Evolutionary conservation across 2,329 filamentous ascomycete genomes (phyloP).

Genomic region (Arthroderma sp.): DNA sequence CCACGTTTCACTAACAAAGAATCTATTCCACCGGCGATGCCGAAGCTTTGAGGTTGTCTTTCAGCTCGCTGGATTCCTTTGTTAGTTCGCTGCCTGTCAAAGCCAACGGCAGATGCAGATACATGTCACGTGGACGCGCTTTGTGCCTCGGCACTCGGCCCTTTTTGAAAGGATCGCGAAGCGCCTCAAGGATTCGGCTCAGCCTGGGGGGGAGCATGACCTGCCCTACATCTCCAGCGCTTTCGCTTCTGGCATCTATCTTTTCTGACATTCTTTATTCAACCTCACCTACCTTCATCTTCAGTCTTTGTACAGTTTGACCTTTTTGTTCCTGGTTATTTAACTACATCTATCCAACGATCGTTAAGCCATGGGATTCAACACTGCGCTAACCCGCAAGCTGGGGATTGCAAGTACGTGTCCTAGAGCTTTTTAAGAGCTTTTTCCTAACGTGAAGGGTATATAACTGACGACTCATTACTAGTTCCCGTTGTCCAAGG

Average conservation of each 20-base stretch:
- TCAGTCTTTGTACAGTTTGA: not conserved
- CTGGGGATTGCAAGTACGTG: conserved; percentile 39
- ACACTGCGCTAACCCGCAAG: conserved; percentile 48
- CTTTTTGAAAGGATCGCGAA: too few relatives aligned
- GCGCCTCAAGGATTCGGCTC: too few relatives aligned
- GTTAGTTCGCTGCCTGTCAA: too few relatives aligned
- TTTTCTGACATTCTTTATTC: not conserved
- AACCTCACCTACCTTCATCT: not conserved
- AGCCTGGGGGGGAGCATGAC: too few relatives aligned
- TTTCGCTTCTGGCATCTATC: not conserved
- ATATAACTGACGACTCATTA: not conserved
- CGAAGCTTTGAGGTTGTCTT: too few relatives aligned
- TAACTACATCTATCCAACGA: too few relatives aligned
- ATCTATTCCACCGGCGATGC: too few relatives aligned
- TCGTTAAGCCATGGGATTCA: conserved; percentile 43
- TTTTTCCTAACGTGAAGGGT: not conserved
- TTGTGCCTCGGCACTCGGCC: not conserved
- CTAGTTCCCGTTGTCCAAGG: conserved; percentile 38
- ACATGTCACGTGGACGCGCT: not conserved
- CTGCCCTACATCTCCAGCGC: not conserved
- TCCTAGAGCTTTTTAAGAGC: conserved; percentile 1
- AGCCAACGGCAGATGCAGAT: too few relatives aligned
- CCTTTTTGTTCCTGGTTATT: not conserved
- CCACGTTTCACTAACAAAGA: too few relatives aligned
- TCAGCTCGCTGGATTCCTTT: too few relatives aligned